These are phyloP conservation scores for Starmerella vaccinii DNA, from an alignment of 805 yeast species.

Conservation along the genomic window DNA sequence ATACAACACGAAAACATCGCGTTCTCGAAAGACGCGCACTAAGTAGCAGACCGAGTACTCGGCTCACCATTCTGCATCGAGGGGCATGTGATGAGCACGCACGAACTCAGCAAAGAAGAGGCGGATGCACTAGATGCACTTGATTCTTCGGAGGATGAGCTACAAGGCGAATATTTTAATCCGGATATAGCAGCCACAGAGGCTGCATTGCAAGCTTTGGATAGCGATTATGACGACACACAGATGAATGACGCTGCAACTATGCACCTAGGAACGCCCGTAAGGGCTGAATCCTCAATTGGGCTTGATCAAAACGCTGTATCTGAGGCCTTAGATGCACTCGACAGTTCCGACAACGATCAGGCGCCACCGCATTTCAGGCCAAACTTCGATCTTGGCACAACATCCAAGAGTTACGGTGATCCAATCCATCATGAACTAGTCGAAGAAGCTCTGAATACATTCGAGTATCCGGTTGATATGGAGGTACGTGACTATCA, in stretches of 20 bases:
- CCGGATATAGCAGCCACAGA: neutral
- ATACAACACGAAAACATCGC: neutral
- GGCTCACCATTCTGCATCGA: too few species aligned
- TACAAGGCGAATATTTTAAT: neutral
- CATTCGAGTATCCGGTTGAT: constrained; percentile 77
- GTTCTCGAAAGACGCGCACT: neutral
- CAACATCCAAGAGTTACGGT: too few species aligned
- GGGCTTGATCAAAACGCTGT: neutral
- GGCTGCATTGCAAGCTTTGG: neutral
- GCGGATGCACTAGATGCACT: neutral
- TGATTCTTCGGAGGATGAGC: constrained; percentile 1
- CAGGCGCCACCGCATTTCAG: neutral
- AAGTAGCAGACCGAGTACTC: neutral
- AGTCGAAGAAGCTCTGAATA: constrained; percentile 32
- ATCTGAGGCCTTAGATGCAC: neutral
- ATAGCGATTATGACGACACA: neutral
- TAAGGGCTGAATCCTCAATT: neutral
- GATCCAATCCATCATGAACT: constrained; percentile 35
- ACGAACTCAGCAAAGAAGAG: neutral
- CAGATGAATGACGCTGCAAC: neutral
- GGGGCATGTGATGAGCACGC: neutral
- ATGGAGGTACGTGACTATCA: constrained; percentile 81
- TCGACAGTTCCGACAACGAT: neutral
- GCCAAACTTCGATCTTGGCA: neutral
- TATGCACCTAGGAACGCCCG: too few species aligned